Conservation (phyloP, 1,284 basidiomycete genomes). For the Apiotrichum laibachii region DNA sequence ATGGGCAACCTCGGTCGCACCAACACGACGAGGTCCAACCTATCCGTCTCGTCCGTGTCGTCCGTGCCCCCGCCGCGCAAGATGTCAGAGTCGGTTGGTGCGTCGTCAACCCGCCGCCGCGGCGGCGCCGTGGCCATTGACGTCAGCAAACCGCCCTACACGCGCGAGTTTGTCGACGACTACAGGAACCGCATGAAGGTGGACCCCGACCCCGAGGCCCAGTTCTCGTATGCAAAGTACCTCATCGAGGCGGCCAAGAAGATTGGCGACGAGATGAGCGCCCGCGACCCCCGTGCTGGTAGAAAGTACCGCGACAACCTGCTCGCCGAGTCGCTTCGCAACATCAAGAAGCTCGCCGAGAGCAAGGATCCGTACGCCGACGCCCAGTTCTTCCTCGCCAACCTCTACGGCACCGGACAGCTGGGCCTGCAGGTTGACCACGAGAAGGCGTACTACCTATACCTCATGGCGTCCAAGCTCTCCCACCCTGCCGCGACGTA, state of each 20-base stretch:
- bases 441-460: constrained; percentile 97
- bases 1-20: constrained; percentile 40
- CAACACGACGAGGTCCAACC: constrained; percentile 41
- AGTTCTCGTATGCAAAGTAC: constrained; percentile 95
- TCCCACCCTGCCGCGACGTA: constrained; percentile 95
- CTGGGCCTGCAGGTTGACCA: constrained; percentile 94
- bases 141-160: constrained; percentile 80
- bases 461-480: constrained; percentile 94
- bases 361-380: constrained; percentile 76
- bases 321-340: constrained; percentile 84
- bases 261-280: constrained; percentile 75
- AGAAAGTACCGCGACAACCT: constrained; percentile 89
- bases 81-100: constrained; percentile 56
- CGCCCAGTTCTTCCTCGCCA: constrained; percentile 99
- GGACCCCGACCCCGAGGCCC: constrained; percentile 98
- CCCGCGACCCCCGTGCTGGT: constrained; percentile 44
- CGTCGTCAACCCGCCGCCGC: constrained; percentile 52
- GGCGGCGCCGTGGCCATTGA: constrained; percentile 69
- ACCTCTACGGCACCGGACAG: constrained; percentile 93
- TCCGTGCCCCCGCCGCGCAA: constrained; percentile 31
- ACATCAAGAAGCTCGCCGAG: constrained; percentile 72
- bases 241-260: constrained; percentile 98
- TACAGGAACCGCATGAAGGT: constrained; percentile 95
- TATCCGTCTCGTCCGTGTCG: constrained; percentile 33
- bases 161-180: constrained; percentile 95